phyloP scores from a whole-genome alignment of 306 rosid species.

The Oemleria cerasiformis region DNA sequence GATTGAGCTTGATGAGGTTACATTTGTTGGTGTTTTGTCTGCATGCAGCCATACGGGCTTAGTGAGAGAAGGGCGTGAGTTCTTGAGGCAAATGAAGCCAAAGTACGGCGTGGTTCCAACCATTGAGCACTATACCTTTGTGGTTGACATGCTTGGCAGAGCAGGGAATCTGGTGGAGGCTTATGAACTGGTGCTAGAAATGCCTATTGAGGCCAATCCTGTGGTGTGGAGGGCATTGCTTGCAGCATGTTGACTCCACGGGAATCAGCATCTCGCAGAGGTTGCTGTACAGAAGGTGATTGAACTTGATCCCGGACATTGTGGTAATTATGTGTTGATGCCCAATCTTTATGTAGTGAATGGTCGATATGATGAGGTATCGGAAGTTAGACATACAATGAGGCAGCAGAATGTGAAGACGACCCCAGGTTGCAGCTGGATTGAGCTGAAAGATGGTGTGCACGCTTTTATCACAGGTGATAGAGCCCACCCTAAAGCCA shows the following conservation, averaged over 20 bases:
- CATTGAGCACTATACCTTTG: slow-evolving; percentile 80
- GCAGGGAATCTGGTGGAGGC: slow-evolving; percentile 68
- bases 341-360: no score
- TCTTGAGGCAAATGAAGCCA: slow-evolving; percentile 55
- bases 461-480: slow-evolving; percentile 69
- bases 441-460: slow-evolving; percentile 73
- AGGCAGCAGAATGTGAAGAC: slow-evolving; percentile 70
- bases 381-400: slow-evolving; percentile 65
- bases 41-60: slow-evolving; percentile 81
- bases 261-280: slow-evolving; percentile 60
- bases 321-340: no score
- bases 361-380: slow-evolving; percentile 70
- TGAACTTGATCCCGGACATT: slow-evolving; percentile 69
- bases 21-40: slow-evolving; percentile 66
- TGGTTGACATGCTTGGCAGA: slow-evolving; percentile 81
- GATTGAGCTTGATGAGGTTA: slow-evolving; percentile 51
- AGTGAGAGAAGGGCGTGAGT: slow-evolving; percentile 56
- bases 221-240: slow-evolving; percentile 81
- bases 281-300: slow-evolving; percentile 49
- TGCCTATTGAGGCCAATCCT: slow-evolving; percentile 64
- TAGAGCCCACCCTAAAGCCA: slow-evolving; percentile 53
- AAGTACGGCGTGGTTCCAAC: slow-evolving; percentile 58
- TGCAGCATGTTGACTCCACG: slow-evolving; percentile 68
- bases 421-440: slow-evolving; percentile 84
- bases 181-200: slow-evolving; percentile 42